These are phyloP conservation scores for Collybia sordida DNA, from an alignment of 768 basidiomycete species.

Conservation along the genomic window DNA sequence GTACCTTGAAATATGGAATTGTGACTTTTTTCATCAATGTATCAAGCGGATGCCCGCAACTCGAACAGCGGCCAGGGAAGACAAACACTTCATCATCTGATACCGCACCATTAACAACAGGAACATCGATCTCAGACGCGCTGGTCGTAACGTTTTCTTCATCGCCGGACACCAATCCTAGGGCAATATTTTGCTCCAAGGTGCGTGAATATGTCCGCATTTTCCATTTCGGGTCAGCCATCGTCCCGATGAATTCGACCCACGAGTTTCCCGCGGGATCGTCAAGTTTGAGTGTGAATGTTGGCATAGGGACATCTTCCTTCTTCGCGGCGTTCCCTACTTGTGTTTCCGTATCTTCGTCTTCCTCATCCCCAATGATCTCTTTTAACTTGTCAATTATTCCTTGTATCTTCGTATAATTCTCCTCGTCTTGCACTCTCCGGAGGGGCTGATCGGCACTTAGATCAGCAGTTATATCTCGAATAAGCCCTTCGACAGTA, in stretches of 20 bases:
- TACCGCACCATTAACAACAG: constrained; percentile 22
- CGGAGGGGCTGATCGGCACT: constrained; percentile 81
- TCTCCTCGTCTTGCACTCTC: constrained; percentile 70
- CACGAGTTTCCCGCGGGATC: constrained; percentile 98
- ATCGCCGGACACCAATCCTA: constrained; percentile 68
- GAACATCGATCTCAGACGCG: constrained; percentile 14
- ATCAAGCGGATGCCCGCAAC: constrained; percentile 79
- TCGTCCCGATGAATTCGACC: constrained; percentile 83
- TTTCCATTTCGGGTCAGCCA: constrained; percentile 93
- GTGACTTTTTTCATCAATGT: constrained; percentile 96
- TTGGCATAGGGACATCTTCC: constrained; percentile 54
- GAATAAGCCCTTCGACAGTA: constrained; percentile 92
- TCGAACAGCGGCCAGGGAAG: constrained; percentile 76
- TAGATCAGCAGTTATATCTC: constrained; percentile 81
- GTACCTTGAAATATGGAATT: constrained; percentile 96
- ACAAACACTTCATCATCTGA: constrained; percentile 84
- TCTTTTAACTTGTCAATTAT: constrained; percentile 67
- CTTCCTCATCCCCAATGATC: constrained; percentile 63
- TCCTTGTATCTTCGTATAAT: constrained; percentile 70
- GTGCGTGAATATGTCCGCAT: constrained; percentile 81
- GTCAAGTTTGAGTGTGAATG: constrained; percentile 84
- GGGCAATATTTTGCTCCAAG: constrained; percentile 71
- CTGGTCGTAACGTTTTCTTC: constrained; percentile 26
- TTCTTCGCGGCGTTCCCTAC: constrained; percentile 32
- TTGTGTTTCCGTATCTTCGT: constrained; percentile 40